Evolutionary conservation across 768 basidiomycete species (phyloP), one percentile per base, ranked within the genome.

Genomic region (Tylopilus subfusipes): DNA sequence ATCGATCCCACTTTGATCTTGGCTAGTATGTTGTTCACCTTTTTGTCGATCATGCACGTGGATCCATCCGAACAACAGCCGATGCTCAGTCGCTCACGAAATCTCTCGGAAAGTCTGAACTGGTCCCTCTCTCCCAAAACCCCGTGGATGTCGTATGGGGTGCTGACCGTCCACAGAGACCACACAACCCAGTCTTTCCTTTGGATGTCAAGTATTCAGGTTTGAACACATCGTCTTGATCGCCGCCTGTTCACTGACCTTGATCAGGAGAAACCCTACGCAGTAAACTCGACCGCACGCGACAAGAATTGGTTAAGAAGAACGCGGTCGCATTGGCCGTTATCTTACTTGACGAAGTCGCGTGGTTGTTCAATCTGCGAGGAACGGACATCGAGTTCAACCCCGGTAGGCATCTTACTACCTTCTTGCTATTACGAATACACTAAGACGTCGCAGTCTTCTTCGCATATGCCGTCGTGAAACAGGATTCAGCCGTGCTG

Each of bases 311-410:
- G 50, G 74, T 73, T n/a, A 80, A 84, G 64, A 75, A 78, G 55
- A 71, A 75, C 4, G 73, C 72, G 2, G 67, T 74, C 59, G 93
- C 88, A 2, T 69, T 90, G 39, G 85, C 96, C 1, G 80, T 98
- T 5, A 87, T 80, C n/a, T 85, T 88, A 78, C 81, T 98, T 21
- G 96, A 98, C 68, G 96, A 98, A 68, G 84, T 96, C 47, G 93
- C 93, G 0, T 98, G 93, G 93, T 66, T 94, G 36, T 90, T 93
- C 74, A 95, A 98, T 69, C 76, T 99, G 30, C 85, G 96, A 57
- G 95, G 94, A 1, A 82, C 85, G 3, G 96, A 98, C 67, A 95
- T 98, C 63, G 85, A 85, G 31, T 98, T 81, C 73, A 98, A 97
- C 56, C 86, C 86, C 4, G 83, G 84, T 78, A 57, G 30, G 61